Percentiles rank a stretch among this genome's conserved stretches.
These are phyloP conservation scores for Dictyostelium discoideum DNA, from an alignment of 78 protist species.

Conservation along the genomic window DNA sequence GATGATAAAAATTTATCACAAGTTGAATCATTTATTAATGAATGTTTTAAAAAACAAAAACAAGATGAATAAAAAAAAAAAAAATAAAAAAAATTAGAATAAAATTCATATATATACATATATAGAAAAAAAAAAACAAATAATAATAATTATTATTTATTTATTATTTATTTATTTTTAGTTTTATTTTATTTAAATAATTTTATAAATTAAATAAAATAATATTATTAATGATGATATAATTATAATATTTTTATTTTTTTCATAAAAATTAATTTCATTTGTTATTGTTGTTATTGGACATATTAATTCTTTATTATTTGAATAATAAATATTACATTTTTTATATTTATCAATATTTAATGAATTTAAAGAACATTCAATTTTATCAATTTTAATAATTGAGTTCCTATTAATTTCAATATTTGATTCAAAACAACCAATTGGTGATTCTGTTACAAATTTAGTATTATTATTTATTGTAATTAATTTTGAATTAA, in stretches of 20 bases:
- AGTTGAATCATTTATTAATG: constrained; percentile 30
- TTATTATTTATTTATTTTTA: too few species aligned
- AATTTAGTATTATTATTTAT: neutral
- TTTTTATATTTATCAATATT: neutral
- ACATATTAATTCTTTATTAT: neutral
- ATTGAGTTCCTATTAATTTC: neutral
- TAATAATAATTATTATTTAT: neutral
- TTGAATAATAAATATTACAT: neutral
- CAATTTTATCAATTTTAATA: neutral
- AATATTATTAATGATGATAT: neutral
- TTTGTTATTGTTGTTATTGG: neutral
- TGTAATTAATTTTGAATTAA: neutral
- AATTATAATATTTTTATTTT: neutral
- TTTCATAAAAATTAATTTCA: neutral
- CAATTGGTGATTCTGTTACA: neutral
- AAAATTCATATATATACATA: neutral
- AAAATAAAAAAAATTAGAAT: neutral
- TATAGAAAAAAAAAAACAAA: neutral
- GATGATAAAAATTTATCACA: constrained; percentile 45
- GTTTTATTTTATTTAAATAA: too few species aligned
- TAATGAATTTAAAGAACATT: neutral
- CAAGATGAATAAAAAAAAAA: neutral
- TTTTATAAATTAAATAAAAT: neutral
- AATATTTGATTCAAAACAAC: neutral
- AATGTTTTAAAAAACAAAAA: constrained; percentile 14